A percentile compares a stretch with the other conserved stretches of the same genome.
Conservation (phyloP, 2,329 filamentous ascomycete species). For the Stemphylium beticola region DNA sequence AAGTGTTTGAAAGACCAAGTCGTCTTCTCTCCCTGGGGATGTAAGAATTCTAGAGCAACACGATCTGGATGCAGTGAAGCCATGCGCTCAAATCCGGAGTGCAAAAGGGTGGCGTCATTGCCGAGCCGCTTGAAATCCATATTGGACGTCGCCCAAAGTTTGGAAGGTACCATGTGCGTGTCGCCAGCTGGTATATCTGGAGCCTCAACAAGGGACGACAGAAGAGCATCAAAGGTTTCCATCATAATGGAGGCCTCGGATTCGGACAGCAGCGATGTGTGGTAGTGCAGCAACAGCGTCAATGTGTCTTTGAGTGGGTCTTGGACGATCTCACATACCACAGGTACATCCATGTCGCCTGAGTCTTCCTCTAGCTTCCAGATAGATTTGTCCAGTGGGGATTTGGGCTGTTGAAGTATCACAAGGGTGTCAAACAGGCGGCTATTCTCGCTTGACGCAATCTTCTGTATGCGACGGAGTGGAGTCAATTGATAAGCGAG, state of each 20-base stretch:
- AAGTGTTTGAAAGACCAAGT: conserved; percentile 44
- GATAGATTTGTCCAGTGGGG: conserved; percentile 53
- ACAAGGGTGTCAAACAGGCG: conserved; percentile 81
- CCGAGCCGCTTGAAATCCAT: conserved; percentile 18
- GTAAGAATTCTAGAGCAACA: conserved; percentile 49
- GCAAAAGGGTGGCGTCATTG: conserved; percentile 32
- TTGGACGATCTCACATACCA: conserved; percentile 78
- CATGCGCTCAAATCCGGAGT: conserved; percentile 49
- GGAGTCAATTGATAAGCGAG: conserved; percentile 76
- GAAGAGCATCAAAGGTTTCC: conserved; percentile 36
- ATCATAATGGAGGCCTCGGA: conserved; percentile 34
- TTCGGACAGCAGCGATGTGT: conserved; percentile 34
- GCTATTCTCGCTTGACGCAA: conserved; percentile 53
- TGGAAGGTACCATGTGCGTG: conserved; percentile 26
- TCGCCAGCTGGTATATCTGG: conserved; percentile 31
- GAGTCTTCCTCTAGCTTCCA: conserved; percentile 60
- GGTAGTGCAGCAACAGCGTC: conserved; percentile 66
- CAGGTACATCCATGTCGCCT: conserved; percentile 73
- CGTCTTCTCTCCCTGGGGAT: conserved; percentile 35
- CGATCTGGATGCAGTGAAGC: conserved; percentile 33
- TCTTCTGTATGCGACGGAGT: conserved; percentile 71
- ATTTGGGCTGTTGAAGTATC: conserved; percentile 71
- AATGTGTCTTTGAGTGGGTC: conserved; percentile 60
- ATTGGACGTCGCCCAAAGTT: conserved; percentile 36
- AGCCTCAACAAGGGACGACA: conserved; percentile 32